Conservation (phyloP, 2,329 filamentous ascomycete species). For the Phymatotrichopsis omnivora region DNA sequence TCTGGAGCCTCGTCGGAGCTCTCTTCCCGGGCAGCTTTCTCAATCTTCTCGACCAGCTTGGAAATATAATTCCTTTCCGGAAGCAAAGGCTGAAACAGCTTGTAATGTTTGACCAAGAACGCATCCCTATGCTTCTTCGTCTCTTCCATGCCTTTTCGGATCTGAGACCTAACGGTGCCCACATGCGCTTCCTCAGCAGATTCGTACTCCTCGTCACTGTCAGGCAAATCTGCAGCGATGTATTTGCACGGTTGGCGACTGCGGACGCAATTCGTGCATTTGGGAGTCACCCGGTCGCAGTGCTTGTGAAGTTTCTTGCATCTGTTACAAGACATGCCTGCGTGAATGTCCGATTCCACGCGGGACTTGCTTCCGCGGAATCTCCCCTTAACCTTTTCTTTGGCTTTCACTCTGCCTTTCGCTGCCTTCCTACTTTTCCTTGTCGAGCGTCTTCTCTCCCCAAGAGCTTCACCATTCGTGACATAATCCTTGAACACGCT, state of each 20-base stretch:
- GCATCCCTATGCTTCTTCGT: slow-evolving; percentile 29
- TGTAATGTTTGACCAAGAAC: slow-evolving; percentile 35
- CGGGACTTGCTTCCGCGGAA: too few species aligned
- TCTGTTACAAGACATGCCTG: slow-evolving; percentile 18
- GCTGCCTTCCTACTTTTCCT: neutral
- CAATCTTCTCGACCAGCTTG: slow-evolving; percentile 32
- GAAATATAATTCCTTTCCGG: slow-evolving; percentile 34
- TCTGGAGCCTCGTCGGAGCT: slow-evolving; percentile 26
- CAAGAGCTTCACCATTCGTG: slow-evolving; percentile 9
- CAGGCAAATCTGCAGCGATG: slow-evolving; percentile 4
- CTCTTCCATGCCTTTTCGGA: slow-evolving; percentile 21
- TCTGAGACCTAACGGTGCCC: slow-evolving; percentile 19
- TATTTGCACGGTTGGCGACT: slow-evolving; percentile 9
- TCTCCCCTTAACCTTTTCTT: too few species aligned
- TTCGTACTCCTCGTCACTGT: slow-evolving; percentile 10
- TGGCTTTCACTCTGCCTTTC: slow-evolving; percentile 11
- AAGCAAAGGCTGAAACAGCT: slow-evolving; percentile 33
- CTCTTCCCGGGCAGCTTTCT: slow-evolving; percentile 27
- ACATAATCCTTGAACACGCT: slow-evolving; percentile 19
- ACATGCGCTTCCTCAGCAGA: slow-evolving; percentile 4
- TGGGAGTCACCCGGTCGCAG: slow-evolving; percentile 22
- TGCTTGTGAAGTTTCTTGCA: slow-evolving; percentile 13
- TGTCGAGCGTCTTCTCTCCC: neutral
- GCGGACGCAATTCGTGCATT: slow-evolving; percentile 16
- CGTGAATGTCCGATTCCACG: too few species aligned